Evolutionary conservation across 257 asterid species (phyloP).

Genomic region (Jacaranda mimosifolia): DNA sequence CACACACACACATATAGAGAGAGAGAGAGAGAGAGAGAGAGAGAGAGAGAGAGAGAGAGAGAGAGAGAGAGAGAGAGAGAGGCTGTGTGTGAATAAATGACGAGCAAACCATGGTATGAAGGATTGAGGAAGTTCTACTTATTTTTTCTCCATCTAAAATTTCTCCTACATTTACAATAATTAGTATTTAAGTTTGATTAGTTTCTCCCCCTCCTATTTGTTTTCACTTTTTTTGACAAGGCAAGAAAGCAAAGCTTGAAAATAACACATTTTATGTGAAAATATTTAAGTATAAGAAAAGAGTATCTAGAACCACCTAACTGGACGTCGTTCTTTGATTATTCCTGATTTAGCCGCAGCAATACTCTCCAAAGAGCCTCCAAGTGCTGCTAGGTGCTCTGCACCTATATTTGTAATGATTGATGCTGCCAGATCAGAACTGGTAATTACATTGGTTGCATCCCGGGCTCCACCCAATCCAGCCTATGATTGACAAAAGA

Average conservation of each 20-base stretch:
- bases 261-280: background rate
- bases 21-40: background rate
- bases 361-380: constrained; percentile 94
- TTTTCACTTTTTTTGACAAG: background rate
- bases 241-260: constrained; percentile 3
- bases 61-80: background rate
- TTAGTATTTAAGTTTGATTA: background rate
- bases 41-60: background rate
- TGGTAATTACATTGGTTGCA: constrained; percentile 86
- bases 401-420: constrained; percentile 89
- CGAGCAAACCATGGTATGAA: constrained; percentile 7
- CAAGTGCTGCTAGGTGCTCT: constrained; percentile 96
- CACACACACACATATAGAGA: background rate
- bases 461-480: constrained; percentile 97
- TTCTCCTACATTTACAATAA: background rate
- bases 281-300: constrained; percentile 29
- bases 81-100: background rate
- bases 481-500: constrained; percentile 52
- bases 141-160: background rate
- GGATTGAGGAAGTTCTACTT: background rate
- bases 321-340: constrained; percentile 86
- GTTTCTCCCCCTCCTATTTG: background rate
- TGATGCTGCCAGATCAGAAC: constrained; percentile 73
- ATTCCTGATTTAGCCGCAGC: constrained; percentile 94
- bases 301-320: constrained; percentile 79